phyloP scores from a whole-genome alignment of 768 basidiomycete species.

The Mycena indigotica region DNA sequence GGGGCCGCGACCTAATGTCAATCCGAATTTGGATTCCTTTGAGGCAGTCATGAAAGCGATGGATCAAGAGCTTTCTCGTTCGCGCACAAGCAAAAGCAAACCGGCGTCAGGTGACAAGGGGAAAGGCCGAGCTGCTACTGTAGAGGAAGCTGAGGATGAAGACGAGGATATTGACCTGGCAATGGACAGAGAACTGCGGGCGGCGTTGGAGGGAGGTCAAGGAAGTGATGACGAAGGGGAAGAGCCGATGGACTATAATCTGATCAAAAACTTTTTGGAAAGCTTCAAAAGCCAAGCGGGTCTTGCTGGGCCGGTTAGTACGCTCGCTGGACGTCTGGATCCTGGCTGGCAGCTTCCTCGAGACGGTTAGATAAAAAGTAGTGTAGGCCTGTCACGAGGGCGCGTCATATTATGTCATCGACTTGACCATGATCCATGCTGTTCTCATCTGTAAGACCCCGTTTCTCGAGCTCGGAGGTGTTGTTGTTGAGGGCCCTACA shows the following conservation, averaged over 20 bases:
- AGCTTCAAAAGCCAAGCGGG: conserved; percentile 94
- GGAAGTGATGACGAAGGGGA: conserved; percentile 53
- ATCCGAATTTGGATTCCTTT: conserved; percentile 85
- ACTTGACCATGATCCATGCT: conserved; percentile 73
- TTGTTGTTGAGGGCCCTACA: conserved; percentile 32
- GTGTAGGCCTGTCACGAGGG: too few species aligned
- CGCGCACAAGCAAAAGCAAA: conserved; percentile 33
- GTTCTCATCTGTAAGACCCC: conserved; percentile 75
- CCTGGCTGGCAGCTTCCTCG: conserved; percentile 74
- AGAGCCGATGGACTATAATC: conserved; percentile 72
- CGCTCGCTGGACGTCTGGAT: conserved; percentile 81
- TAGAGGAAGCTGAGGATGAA: conserved; percentile 36
- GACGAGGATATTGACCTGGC: conserved; percentile 76
- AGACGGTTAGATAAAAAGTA: conserved; percentile 62
- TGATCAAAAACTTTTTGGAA: conserved; percentile 97
- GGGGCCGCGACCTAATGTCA: conserved; percentile 46
- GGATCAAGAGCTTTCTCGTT: conserved; percentile 76
- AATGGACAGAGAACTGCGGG: conserved; percentile 87
- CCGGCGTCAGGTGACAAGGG: conserved; percentile 22
- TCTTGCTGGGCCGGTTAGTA: conserved; percentile 88
- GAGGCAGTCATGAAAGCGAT: conserved; percentile 96
- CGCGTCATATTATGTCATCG: not conserved
- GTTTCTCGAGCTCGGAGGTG: conserved; percentile 22
- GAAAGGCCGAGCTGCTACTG: conserved; percentile 52
- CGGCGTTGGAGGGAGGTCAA: conserved; percentile 54